Conservation (phyloP, 371 early-diverging fungal species). For the Mucor sp. region DNA sequence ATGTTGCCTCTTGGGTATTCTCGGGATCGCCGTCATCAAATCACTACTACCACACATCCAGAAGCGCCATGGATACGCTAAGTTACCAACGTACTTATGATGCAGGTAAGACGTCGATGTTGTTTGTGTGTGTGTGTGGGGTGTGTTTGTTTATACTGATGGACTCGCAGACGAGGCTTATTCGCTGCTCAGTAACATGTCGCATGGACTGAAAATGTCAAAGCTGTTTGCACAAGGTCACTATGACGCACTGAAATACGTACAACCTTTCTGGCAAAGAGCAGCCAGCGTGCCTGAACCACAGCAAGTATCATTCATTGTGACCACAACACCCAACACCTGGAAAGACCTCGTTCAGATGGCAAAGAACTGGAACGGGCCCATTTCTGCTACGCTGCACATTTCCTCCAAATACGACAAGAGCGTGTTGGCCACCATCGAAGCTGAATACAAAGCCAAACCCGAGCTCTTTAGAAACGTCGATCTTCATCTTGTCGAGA, state of each 20-base stretch:
- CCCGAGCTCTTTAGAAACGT: constrained; percentile 26
- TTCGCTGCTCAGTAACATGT: constrained; percentile 40
- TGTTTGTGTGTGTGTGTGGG: not conserved
- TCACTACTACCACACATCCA: not conserved
- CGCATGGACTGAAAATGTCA: constrained; percentile 45
- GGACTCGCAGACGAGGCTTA: constrained; percentile 27
- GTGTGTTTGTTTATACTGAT: not conserved
- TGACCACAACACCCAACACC: constrained; percentile 34
- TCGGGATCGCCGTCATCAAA: not conserved
- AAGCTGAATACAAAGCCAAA: constrained; percentile 23
- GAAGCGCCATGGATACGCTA: not conserved
- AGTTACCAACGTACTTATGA: constrained; percentile 44
- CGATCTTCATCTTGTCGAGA: constrained; percentile 38
- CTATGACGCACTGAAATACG: constrained; percentile 17
- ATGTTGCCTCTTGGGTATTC: constrained; percentile 31
- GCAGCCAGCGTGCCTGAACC: constrained; percentile 17
- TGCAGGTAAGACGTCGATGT: constrained; percentile 21
- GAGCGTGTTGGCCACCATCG: constrained; percentile 6
- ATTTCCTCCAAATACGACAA: constrained; percentile 9
- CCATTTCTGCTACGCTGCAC: constrained; percentile 49
- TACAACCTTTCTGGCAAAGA: constrained; percentile 38
- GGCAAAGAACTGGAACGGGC: constrained; percentile 45
- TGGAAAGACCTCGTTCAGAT: constrained; percentile 42
- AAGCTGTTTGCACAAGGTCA: constrained; percentile 44
- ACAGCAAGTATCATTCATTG: constrained; percentile 38